Percentiles rank a stretch among this genome's conserved stretches.
phyloP scores from a whole-genome alignment of 129 eudicot genomes.

The Chrysanthemum seticuspe region DNA sequence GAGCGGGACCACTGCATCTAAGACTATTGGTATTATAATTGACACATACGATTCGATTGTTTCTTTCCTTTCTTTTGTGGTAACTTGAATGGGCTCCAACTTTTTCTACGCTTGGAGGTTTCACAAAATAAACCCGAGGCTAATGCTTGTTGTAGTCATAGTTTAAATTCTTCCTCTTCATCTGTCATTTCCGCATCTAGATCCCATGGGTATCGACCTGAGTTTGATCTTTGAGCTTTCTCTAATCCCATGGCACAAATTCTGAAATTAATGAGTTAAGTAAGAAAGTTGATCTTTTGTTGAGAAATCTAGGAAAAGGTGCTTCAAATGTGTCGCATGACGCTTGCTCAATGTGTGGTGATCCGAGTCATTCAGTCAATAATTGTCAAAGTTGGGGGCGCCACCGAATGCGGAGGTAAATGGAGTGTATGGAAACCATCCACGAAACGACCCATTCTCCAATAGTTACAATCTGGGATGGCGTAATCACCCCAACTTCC shows the following conservation, averaged over 20 bases:
- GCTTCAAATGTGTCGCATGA: too few relatives aligned
- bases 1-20: not conserved
- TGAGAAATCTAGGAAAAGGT: too few relatives aligned
- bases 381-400: too few relatives aligned
- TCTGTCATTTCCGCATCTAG: conserved; percentile 85
- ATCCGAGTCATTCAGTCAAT: too few relatives aligned
- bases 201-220: conserved; percentile 84
- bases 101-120: conserved; percentile 78
- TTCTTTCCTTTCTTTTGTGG: conserved; percentile 64
- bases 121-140: conserved; percentile 95
- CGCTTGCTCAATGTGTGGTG: too few relatives aligned
- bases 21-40: not conserved
- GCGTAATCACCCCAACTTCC: too few relatives aligned
- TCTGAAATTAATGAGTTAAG: too few relatives aligned
- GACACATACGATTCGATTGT: conserved; percentile 54
- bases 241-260: conserved; percentile 50
- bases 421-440: too few relatives aligned
- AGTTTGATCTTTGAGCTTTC: conserved; percentile 61
- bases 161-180: conserved; percentile 90
- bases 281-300: too few relatives aligned
- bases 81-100: conserved; percentile 92
- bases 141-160: conserved; percentile 91
- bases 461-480: too few relatives aligned
- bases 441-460: too few relatives aligned
- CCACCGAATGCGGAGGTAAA: too few relatives aligned